These are phyloP conservation scores for Cyberlindnera suaveolens DNA, from an alignment of 805 yeast genomes.

Conservation along the genomic window DNA sequence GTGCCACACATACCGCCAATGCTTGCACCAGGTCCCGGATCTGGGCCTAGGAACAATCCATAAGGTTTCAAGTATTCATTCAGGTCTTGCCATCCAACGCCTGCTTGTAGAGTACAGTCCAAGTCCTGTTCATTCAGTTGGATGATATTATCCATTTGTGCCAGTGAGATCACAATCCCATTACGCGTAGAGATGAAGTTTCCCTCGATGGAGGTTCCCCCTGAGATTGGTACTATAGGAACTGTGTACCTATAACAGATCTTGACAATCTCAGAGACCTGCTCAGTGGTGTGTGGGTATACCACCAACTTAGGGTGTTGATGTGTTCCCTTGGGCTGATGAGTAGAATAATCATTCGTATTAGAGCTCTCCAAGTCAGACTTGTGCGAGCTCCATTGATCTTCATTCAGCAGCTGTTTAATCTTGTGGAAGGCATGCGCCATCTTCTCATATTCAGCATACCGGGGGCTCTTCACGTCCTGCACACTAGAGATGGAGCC, in stretches of 20 bases:
- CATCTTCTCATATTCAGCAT: constrained; percentile 10
- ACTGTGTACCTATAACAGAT: constrained; percentile 43
- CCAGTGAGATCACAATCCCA: constrained; percentile 57
- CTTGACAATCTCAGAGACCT: constrained; percentile 48
- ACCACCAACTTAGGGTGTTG: constrained; percentile 44
- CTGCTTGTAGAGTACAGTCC: constrained; percentile 68
- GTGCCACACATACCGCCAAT: constrained; percentile 77
- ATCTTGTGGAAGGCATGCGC: constrained; percentile 9
- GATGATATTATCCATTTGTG: constrained; percentile 51
- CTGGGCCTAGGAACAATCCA: constrained; percentile 62
- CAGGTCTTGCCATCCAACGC: constrained; percentile 71
- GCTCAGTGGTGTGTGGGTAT: constrained; percentile 48
- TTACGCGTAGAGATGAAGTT: constrained; percentile 54
- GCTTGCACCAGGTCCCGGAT: constrained; percentile 72
- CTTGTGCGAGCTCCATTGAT: constrained; percentile 23
- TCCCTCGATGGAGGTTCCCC: constrained; percentile 63
- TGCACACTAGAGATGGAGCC: constrained; percentile 15
- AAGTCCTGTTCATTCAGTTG: constrained; percentile 54
- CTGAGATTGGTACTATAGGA: constrained; percentile 58
- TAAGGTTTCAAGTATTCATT: constrained; percentile 40
- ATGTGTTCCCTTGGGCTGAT: constrained; percentile 32
- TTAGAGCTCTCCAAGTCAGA: constrained; percentile 35
- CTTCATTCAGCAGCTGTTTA: constrained; percentile 7
- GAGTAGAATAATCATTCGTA: constrained; percentile 43
- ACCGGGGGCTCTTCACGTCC: constrained; percentile 11